Evolutionary conservation across 2,329 filamentous ascomycete species (phyloP), one percentile per base, ranked within the genome.

Genomic region (Thelonectria blattea): DNA sequence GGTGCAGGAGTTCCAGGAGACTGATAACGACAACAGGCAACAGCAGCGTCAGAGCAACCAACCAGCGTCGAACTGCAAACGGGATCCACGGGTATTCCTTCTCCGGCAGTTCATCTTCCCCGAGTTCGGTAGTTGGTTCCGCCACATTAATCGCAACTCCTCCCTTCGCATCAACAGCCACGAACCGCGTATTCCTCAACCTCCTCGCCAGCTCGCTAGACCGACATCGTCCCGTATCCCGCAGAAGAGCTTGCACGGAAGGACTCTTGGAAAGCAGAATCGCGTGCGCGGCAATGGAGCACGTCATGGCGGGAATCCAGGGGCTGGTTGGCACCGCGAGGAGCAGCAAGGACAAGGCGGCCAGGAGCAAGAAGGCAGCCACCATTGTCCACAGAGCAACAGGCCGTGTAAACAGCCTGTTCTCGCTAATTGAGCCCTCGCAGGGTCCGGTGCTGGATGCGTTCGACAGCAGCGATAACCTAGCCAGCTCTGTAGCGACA

Each of bases 261-360:
- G 10, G 51, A 17, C 20, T 53, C n/a, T 45, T 53, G 37, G 20
- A 22, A 5, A 53, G 24, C 1, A 53, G 14, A 20, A 39, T 3
- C 1, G 51, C 51, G 22, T 53, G 51, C 22, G 34, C 39, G 20
- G 51, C 51, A 5, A 53, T 53, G 5, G 51, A 53, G n/a, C 51
- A 39, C 12, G 37, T 43, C 51, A 53, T 53, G 51, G 37, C 22
- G 9, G 51, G 51, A 15, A 53, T 30, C 51, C 51, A 53, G 15
- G 39, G 39, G 24, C 18, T 32, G 51, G 12, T n/a, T 30, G 18
- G 15, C 18, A 34, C n/a, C 11, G 12, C 15, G 14, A 45, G 5
- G 18, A 53, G 7, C 4, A 53, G 37, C 18, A 20, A 17, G 9
- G 6, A 43, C 3, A 20, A 7, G 27, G 27, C 27, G 8, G 27